Evolutionary conservation across 164 flowering plant genomes (phyloP), one percentile per base, ranked within the genome.

Genomic region (Liriodendron chinense): DNA sequence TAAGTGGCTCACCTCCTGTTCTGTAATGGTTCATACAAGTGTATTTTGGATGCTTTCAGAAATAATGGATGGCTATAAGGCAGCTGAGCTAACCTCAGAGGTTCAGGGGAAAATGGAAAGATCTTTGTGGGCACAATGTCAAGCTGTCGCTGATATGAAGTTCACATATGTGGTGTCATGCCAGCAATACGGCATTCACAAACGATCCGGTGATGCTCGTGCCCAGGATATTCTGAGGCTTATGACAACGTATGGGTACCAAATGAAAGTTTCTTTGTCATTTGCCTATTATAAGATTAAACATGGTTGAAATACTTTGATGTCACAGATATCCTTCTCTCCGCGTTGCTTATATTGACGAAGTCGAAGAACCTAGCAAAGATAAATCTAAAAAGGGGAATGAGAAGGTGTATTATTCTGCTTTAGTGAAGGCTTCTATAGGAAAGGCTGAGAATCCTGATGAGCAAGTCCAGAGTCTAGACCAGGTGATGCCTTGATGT

Each of bases 301-400:
- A 22, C 7, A 22, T 47, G 53, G 53, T 69, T 24, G 43, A 56
- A 43, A 14, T 57, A 5, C 75, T 64, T 76, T 48, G 65, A 2
- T 75, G 50, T 78, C 70, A 73, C 84, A 95, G 99, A 75, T 91
- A 94, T 74, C 97, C 97, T 72, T 93, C 99, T 56, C 94, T 96
- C 47, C 96, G 99, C 49, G 99, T 96, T 18, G 99, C 99, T 68
- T 96, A 91, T 77, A 89, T 96, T 75, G 99, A 96, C 83, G 99
- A 96, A 85, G 94, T 94, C 71, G 99, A 96, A 86, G 92, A 90
- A 75, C 79, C 92, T 43, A 82, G 73, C 80, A 84, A 89, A 75
- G 98, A 90, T 75, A 84, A 81, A 72, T 50, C 90, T 56, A 90
- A 86, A 71, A 94, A 86, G 81, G 77, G 71, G n/a, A 87, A 87